Conservation (phyloP, 257 asterid species). For the Knoxia roxburghii region DNA sequence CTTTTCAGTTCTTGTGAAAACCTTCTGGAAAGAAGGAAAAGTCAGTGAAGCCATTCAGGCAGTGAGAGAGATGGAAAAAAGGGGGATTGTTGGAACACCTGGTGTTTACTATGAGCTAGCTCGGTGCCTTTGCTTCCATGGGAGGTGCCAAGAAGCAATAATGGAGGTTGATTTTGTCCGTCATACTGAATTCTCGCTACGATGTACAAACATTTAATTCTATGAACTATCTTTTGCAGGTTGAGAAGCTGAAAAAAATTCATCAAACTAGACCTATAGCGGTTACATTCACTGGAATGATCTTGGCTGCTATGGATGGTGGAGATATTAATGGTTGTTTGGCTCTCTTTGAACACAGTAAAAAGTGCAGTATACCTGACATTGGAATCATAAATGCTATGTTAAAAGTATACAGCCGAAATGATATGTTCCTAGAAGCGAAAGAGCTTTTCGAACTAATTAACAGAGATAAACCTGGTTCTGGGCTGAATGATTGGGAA, state of each 20-base stretch:
- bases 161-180: constrained; percentile 50
- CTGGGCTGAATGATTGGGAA: constrained; percentile 20
- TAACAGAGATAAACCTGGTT: constrained; percentile 27
- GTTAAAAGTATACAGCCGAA: constrained; percentile 66
- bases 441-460: constrained; percentile 73
- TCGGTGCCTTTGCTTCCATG: constrained; percentile 92
- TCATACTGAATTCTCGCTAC: neutral
- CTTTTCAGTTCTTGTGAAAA: constrained; percentile 71
- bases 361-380: constrained; percentile 46
- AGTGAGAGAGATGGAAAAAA: constrained; percentile 86
- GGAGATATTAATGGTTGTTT: constrained; percentile 65
- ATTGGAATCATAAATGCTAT: constrained; percentile 75
- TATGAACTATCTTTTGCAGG: constrained; percentile 35
- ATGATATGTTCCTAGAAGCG: constrained; percentile 79
- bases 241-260: constrained; percentile 55
- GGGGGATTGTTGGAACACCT: constrained; percentile 72
- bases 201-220: constrained; percentile 1
- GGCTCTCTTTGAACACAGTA: constrained; percentile 62
- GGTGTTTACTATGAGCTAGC: constrained; percentile 93
- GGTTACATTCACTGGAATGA: constrained; percentile 82
- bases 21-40: constrained; percentile 88
- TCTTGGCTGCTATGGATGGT: constrained; percentile 71
- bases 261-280: constrained; percentile 52
- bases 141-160: constrained; percentile 74
- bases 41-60: constrained; percentile 73